Percentiles rank a stretch among this genome's conserved stretches.
These are phyloP conservation scores for Gnomoniopsis smithogilvyi DNA, from an alignment of 2,329 filamentous ascomycete species.

Conservation along the genomic window DNA sequence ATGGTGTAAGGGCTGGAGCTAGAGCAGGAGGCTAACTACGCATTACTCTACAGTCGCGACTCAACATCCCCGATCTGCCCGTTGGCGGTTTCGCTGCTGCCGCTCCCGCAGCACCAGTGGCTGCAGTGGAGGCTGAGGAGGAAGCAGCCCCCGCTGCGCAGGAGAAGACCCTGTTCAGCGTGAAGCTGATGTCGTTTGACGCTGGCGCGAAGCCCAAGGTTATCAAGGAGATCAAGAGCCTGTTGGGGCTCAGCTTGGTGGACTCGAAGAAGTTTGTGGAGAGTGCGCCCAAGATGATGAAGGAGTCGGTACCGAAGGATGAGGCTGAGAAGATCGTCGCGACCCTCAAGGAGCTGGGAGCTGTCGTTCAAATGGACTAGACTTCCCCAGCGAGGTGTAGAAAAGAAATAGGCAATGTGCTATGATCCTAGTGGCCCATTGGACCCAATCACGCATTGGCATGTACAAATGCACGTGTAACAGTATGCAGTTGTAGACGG, in stretches of 20 bases:
- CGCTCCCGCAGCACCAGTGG: conserved; percentile 56
- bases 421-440: background rate
- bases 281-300: conserved; percentile 96
- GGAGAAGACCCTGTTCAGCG: conserved; percentile 95
- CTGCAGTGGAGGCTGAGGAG: conserved; percentile 75
- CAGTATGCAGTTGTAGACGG: conserved; percentile 25
- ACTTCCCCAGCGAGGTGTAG: conserved; percentile 2
- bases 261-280: conserved; percentile 99
- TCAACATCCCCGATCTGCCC: conserved; percentile 98
- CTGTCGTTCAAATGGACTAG: conserved; percentile 89
- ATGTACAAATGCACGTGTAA: conserved; percentile 32
- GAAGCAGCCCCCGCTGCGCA: conserved; percentile 84
- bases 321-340: conserved; percentile 98
- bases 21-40: conserved; percentile 2
- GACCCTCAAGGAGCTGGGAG: conserved; percentile 89
- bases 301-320: conserved; percentile 98
- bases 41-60: conserved; percentile 61
- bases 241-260: conserved; percentile 92
- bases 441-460: conserved; percentile 15
- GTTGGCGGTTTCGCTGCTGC: conserved; percentile 82
- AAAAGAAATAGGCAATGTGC: conserved; percentile 11
- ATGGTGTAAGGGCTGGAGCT: conserved; percentile 1
- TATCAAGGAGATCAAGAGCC: conserved; percentile 98
- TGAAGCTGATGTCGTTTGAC: conserved; percentile 92
- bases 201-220: conserved; percentile 91